These are phyloP conservation scores for Cantharellus cinnabarinus DNA, from an alignment of 768 basidiomycete genomes.

Conservation along the genomic window DNA sequence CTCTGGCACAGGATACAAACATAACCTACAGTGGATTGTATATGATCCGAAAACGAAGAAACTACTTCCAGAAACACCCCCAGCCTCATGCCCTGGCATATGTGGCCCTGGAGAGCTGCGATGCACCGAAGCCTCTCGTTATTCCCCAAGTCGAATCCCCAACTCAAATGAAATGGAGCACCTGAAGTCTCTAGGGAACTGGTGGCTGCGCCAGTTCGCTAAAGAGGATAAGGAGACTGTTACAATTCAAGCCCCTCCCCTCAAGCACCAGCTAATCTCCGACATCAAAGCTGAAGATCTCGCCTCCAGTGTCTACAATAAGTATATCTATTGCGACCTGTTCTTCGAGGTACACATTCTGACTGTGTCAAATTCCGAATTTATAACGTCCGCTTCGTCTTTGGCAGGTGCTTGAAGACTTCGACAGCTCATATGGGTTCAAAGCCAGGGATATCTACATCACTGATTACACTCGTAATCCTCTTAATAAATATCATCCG, in stretches of 20 bases:
- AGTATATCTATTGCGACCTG: not conserved
- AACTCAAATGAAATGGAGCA: not conserved
- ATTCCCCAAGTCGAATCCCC: too few species aligned
- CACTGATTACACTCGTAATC: not conserved
- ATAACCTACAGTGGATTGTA: not conserved
- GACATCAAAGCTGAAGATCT: not conserved
- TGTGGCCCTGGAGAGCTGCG: too few species aligned
- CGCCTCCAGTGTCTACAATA: not conserved
- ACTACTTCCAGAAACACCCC: too few species aligned
- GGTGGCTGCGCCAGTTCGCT: not conserved
- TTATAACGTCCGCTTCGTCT: not conserved
- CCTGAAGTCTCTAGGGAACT: not conserved
- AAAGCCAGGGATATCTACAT: not conserved
- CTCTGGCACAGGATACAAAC: not conserved
- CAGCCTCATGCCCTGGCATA: too few species aligned
- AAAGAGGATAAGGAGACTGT: not conserved
- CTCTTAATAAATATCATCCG: not conserved
- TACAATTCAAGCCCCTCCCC: not conserved
- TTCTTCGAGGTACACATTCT: not conserved
- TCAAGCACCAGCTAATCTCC: not conserved
- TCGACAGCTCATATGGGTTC: not conserved
- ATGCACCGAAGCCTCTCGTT: too few species aligned
- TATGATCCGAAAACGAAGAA: not conserved
- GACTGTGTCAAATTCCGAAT: not conserved
- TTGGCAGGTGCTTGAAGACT: not conserved